Conservation (phyloP, 1,139 yeast genomes). For the Hyphopichia khmerensis region DNA sequence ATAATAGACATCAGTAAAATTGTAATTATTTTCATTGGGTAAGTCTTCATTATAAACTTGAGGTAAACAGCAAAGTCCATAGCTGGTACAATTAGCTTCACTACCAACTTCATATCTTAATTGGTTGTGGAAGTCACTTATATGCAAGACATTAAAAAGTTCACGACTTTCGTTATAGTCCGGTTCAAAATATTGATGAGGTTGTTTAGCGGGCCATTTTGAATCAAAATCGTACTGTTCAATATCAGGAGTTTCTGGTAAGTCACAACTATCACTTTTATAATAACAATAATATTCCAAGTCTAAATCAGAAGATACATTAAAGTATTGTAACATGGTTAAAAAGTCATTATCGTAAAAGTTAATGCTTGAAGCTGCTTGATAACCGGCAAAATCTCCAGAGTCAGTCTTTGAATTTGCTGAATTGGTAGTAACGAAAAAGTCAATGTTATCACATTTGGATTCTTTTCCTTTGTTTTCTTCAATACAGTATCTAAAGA, state of each 20-base stretch:
- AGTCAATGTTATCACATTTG: slow-evolving; percentile 36
- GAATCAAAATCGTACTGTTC: slow-evolving; percentile 22
- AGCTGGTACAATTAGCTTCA: slow-evolving; percentile 58
- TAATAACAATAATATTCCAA: slow-evolving; percentile 34
- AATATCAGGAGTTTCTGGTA: slow-evolving; percentile 30
- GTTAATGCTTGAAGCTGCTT: slow-evolving; percentile 25
- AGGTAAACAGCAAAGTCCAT: slow-evolving; percentile 54
- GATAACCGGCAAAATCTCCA: slow-evolving; percentile 21
- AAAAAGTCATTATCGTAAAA: slow-evolving; percentile 42
- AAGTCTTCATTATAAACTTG: slow-evolving; percentile 32
- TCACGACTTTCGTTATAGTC: slow-evolving; percentile 19
- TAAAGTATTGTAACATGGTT: slow-evolving; percentile 35
- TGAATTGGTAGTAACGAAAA: slow-evolving; percentile 38
- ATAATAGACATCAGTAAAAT: slow-evolving; percentile 28
- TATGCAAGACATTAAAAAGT: slow-evolving; percentile 59
- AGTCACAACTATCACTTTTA: slow-evolving; percentile 25
- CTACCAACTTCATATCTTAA: slow-evolving; percentile 55
- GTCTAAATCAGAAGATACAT: slow-evolving; percentile 36
- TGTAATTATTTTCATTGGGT: slow-evolving; percentile 23
- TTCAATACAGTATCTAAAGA: slow-evolving; percentile 37
- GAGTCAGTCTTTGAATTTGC: slow-evolving; percentile 16
- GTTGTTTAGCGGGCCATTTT: slow-evolving; percentile 34
- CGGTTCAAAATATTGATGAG: slow-evolving; percentile 24
- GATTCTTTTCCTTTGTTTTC: slow-evolving; percentile 28
- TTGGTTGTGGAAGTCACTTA: slow-evolving; percentile 65